Conservation (phyloP, 2,329 filamentous ascomycete genomes). For the Trichoderma oligosporum region DNA sequence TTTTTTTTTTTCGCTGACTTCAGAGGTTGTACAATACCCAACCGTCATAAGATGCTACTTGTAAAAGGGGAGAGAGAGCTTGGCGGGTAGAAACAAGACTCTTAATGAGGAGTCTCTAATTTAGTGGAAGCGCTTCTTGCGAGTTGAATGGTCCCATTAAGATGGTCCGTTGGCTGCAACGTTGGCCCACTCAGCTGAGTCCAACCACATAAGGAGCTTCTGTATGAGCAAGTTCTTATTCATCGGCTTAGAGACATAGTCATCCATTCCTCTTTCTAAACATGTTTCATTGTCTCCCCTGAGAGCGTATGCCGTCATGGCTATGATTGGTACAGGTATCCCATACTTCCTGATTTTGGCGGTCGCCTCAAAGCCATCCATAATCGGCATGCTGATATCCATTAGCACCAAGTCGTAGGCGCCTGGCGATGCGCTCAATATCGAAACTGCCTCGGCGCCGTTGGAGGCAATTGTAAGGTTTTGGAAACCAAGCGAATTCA, state of each 20-base stretch:
- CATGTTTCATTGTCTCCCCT: constrained; percentile 53
- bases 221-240: constrained; percentile 31
- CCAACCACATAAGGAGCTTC: constrained; percentile 29
- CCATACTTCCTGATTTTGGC: constrained; percentile 35
- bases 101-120: not conserved
- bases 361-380: constrained; percentile 48
- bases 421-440: constrained; percentile 31
- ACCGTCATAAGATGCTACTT: not conserved
- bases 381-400: constrained; percentile 53
- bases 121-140: not conserved
- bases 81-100: not conserved
- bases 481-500: constrained; percentile 40
- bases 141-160: not conserved
- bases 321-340: constrained; percentile 52
- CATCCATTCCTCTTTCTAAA: constrained; percentile 52
- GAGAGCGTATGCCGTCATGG: constrained; percentile 52
- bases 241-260: constrained; percentile 53
- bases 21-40: not conserved
- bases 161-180: not conserved
- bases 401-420: constrained; percentile 35
- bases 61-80: not conserved
- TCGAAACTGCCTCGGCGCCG: constrained; percentile 23
- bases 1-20: not conserved
- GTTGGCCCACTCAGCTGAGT: constrained; percentile 1
- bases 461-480: constrained; percentile 25